phyloP scores from a whole-genome alignment of 2,329 filamentous ascomycete species.

The Epichloe elymi region DNA sequence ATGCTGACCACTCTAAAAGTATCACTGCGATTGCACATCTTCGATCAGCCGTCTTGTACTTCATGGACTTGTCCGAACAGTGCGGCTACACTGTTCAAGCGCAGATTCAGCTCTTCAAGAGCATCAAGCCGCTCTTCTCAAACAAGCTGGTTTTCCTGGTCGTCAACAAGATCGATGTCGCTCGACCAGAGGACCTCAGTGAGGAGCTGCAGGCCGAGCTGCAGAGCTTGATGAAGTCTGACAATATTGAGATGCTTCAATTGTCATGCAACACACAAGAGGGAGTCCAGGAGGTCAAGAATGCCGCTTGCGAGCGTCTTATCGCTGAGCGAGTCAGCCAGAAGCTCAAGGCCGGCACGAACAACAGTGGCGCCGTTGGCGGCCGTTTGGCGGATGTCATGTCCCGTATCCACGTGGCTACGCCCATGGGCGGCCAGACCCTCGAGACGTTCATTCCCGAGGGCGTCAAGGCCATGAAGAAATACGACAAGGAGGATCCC shows the following conservation, averaged over 20 bases:
- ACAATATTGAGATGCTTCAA: slow-evolving; percentile 85
- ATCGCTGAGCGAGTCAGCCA: slow-evolving; percentile 88
- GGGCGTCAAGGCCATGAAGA: slow-evolving; percentile 64
- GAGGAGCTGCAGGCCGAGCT: slow-evolving; percentile 64
- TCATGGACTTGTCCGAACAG: slow-evolving; percentile 95
- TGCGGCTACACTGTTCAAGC: slow-evolving; percentile 88
- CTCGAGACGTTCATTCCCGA: slow-evolving; percentile 84
- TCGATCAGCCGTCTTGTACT: slow-evolving; percentile 88
- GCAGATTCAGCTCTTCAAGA: slow-evolving; percentile 90
- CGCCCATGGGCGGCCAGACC: slow-evolving; percentile 68
- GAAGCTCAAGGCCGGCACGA: slow-evolving; percentile 88
- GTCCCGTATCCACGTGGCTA: slow-evolving; percentile 90
- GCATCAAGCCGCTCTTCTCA: slow-evolving; percentile 90
- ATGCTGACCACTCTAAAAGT: slow-evolving; percentile 25
- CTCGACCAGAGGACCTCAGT: slow-evolving; percentile 76
- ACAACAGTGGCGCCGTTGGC: slow-evolving; percentile 59
- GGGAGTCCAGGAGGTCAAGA: slow-evolving; percentile 89
- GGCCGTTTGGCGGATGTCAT: slow-evolving; percentile 82
- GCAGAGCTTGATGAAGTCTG: slow-evolving; percentile 67
- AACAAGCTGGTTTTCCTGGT: slow-evolving; percentile 97
- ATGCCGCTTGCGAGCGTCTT: slow-evolving; percentile 82
- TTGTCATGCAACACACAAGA: slow-evolving; percentile 92
- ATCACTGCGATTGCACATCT: slow-evolving; percentile 97
- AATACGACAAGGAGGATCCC: slow-evolving; percentile 86
- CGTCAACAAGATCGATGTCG: slow-evolving; percentile 96